Conservation (phyloP, 1,284 basidiomycete species). For the Boletus sp. region DNA sequence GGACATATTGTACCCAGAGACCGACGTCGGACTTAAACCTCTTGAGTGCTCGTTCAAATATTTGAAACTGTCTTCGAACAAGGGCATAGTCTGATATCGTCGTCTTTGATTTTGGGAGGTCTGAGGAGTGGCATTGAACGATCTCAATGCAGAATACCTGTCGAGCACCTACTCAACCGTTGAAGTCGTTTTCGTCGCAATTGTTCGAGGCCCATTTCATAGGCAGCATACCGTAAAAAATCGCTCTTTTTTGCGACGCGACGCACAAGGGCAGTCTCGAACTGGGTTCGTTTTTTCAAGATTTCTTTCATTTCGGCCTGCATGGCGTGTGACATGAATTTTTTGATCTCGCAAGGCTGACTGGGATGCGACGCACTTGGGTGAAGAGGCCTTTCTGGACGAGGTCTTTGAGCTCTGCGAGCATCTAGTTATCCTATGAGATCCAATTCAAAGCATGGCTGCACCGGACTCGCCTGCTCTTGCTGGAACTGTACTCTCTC, state of each 20-base stretch:
- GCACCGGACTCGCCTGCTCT: constrained; percentile 65
- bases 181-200: constrained; percentile 76
- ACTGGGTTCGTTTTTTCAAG: constrained; percentile 81
- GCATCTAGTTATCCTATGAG: constrained; percentile 60
- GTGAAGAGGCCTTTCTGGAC: constrained; percentile 88
- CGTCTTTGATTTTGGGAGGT: constrained; percentile 54
- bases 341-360: constrained; percentile 1
- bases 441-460: constrained; percentile 1
- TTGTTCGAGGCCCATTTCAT: constrained; percentile 89
- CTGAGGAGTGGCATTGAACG: constrained; percentile 42
- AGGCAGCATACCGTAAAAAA: constrained; percentile 89
- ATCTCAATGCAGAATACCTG: constrained; percentile 10
- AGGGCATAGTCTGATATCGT: constrained; percentile 84
- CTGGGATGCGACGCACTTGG: constrained; percentile 53
- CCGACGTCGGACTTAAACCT: constrained; percentile 89
- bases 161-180: constrained; percentile 64
- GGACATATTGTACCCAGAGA: constrained; percentile 89
- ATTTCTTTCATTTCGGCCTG: constrained; percentile 78
- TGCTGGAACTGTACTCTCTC: constrained; percentile 95
- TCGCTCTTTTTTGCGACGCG: constrained; percentile 86
- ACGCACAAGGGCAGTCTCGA: constrained; percentile 85
- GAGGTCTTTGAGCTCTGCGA: constrained; percentile 95
- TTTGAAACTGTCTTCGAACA: constrained; percentile 82
- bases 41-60: constrained; percentile 88
- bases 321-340: neutral